Percentiles rank a stretch among this genome's conserved stretches.
Evolutionary conservation across 2,329 filamentous ascomycete genomes (phyloP).

Genomic region (Byssothecium circinans): DNA sequence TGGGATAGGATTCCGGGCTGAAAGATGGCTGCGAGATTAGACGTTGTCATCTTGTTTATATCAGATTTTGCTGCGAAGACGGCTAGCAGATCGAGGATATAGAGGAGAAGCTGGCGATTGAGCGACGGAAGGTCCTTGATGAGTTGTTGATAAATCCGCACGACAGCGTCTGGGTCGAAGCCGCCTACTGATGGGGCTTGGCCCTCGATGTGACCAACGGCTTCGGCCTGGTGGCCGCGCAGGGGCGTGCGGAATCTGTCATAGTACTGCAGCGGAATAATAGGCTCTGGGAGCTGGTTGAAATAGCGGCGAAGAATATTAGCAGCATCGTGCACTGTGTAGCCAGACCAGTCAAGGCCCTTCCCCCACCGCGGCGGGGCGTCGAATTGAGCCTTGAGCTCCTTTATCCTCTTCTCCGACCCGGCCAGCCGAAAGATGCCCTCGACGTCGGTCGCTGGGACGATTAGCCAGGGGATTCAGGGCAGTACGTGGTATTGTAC

Average conservation of each 20-base stretch:
- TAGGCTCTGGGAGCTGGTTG: constrained; percentile 93
- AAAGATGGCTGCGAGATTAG: constrained; percentile 94
- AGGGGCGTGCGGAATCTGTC: constrained; percentile 87
- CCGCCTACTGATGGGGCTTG: constrained; percentile 70
- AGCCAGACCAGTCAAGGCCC: constrained; percentile 93
- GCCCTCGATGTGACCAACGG: constrained; percentile 66
- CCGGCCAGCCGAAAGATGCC: constrained; percentile 96
- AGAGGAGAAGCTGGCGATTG: constrained; percentile 90
- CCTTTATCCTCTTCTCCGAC: constrained; percentile 97
- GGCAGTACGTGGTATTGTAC: constrained; percentile 50
- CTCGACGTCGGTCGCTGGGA: constrained; percentile 83
- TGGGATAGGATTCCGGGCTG: constrained; percentile 96
- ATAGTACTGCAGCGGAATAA: constrained; percentile 92
- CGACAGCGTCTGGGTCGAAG: constrained; percentile 75
- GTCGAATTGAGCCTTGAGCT: constrained; percentile 88
- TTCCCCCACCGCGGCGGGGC: constrained; percentile 89
- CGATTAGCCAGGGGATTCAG: constrained; percentile 8
- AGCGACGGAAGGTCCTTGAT: constrained; percentile 92
- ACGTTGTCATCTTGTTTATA: constrained; percentile 93
- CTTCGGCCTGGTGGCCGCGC: constrained; percentile 67
- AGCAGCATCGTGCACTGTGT: constrained; percentile 96
- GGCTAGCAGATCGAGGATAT: constrained; percentile 91
- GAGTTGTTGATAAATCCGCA: constrained; percentile 79
- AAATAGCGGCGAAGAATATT: constrained; percentile 95
- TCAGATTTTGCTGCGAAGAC: constrained; percentile 98